Percentiles rank a stretch among this genome's conserved stretches.
These are phyloP conservation scores for Aspergillus tanneri DNA, from an alignment of 2,329 filamentous ascomycete genomes.

Conservation along the genomic window DNA sequence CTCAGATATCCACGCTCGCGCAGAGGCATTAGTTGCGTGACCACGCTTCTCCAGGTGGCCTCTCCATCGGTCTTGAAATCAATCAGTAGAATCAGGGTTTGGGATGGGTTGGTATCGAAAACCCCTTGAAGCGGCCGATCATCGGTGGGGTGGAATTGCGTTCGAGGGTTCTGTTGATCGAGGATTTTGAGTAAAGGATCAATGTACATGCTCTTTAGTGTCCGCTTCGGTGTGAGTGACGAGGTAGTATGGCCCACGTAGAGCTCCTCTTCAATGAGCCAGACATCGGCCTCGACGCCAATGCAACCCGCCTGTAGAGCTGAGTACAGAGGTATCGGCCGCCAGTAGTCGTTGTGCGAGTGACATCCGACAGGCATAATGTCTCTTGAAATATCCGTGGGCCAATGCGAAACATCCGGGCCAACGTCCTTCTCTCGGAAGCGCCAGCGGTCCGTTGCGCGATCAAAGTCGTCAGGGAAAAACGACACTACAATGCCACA, in stretches of 20 bases:
- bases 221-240: conserved; percentile 48
- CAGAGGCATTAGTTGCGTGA: conserved; percentile 47
- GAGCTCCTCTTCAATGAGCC: conserved; percentile 54
- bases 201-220: conserved; percentile 54
- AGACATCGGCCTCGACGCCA: conserved; percentile 59
- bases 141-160: conserved; percentile 34
- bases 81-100: conserved; percentile 54
- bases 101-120: conserved; percentile 51
- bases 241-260: conserved; percentile 55
- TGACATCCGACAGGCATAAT: conserved; percentile 54
- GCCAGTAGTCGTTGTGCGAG: conserved; percentile 62
- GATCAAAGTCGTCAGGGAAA: conserved; percentile 45
- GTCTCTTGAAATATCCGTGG: conserved; percentile 52
- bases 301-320: conserved; percentile 56
- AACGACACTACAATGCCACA: conserved; percentile 41
- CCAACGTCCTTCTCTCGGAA: conserved; percentile 37
- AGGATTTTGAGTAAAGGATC: conserved; percentile 53
- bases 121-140: conserved; percentile 45
- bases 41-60: conserved; percentile 39
- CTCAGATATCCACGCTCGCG: conserved; percentile 52
- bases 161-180: conserved; percentile 49
- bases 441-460: conserved; percentile 42
- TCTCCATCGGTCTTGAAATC: conserved; percentile 50
- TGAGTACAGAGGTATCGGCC: conserved; percentile 54
- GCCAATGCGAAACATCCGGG: conserved; percentile 42